phyloP scores from a whole-genome alignment of 2,329 filamentous ascomycete species.

The Dactylella cylindrospora region DNA sequence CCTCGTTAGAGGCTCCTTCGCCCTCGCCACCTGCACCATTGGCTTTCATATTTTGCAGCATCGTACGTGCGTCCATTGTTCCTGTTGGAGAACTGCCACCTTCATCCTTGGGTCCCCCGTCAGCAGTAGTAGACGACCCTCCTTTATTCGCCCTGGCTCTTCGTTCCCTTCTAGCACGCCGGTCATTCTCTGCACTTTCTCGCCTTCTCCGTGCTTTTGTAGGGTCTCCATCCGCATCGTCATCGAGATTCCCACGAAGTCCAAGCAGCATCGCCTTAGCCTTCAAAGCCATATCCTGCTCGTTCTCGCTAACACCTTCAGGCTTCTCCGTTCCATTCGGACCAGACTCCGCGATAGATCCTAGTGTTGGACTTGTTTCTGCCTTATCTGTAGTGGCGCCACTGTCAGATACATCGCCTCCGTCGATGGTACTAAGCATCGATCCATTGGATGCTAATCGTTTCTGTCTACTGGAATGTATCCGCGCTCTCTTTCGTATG shows the following conservation, averaged over 20 bases:
- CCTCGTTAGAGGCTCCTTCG: constrained; percentile 45
- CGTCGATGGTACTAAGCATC: constrained; percentile 39
- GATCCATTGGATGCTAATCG: constrained; percentile 42
- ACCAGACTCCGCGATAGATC: too few species aligned
- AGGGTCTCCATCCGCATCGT: constrained; percentile 38
- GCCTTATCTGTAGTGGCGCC: constrained; percentile 5
- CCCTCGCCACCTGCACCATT: constrained; percentile 22
- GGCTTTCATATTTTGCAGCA: constrained; percentile 39
- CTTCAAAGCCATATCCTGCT: constrained; percentile 25
- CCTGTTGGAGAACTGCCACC: constrained; percentile 29
- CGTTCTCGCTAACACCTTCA: too few species aligned
- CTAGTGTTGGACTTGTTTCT: not conserved
- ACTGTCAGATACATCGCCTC: constrained; percentile 30
- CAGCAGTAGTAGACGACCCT: constrained; percentile 2
- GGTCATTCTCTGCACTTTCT: constrained; percentile 36
- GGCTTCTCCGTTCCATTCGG: too few species aligned
- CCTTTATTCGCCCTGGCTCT: constrained; percentile 25
- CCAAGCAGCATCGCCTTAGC: constrained; percentile 36
- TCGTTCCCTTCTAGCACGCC: constrained; percentile 32
- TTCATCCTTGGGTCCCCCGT: too few species aligned
- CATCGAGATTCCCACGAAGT: constrained; percentile 17
- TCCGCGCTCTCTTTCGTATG: constrained; percentile 76
- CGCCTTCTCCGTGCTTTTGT: constrained; percentile 8
- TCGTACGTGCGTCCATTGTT: constrained; percentile 33
- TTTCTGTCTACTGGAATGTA: constrained; percentile 52